Conservation (phyloP, 2,329 filamentous ascomycete species). For the Hirsutella rhossiliensis region DNA sequence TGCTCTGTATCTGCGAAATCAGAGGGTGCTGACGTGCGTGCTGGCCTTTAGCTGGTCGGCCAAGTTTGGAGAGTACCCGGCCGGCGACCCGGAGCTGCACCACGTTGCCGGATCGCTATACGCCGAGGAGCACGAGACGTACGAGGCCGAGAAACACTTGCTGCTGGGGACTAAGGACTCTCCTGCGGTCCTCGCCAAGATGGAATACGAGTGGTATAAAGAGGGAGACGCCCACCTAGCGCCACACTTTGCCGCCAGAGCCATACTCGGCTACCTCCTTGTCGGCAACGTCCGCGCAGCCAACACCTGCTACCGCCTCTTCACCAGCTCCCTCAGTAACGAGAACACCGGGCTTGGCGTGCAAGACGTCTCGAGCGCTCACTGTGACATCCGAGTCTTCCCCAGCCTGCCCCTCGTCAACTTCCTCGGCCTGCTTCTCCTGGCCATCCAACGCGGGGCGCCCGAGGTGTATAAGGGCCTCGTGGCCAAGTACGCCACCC, state of each 20-base stretch:
- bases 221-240: slow-evolving; percentile 82
- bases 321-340: slow-evolving; percentile 26
- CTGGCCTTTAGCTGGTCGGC: slow-evolving; percentile 55
- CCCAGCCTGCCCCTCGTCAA: slow-evolving; percentile 90
- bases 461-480: slow-evolving; percentile 75
- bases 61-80: slow-evolving; percentile 75
- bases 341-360: slow-evolving; percentile 47
- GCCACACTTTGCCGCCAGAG: slow-evolving; percentile 73
- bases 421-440: slow-evolving; percentile 74
- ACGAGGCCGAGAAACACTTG: slow-evolving; percentile 88
- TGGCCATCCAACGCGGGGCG: slow-evolving; percentile 69
- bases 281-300: slow-evolving; percentile 84
- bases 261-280: slow-evolving; percentile 81
- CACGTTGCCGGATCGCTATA: slow-evolving; percentile 81
- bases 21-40: slow-evolving; percentile 1
- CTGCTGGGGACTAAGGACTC: slow-evolving; percentile 83
- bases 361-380: slow-evolving; percentile 68
- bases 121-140: slow-evolving; percentile 84
- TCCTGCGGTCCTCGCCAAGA: slow-evolving; percentile 61
- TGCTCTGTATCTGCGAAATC: background rate
- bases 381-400: slow-evolving; percentile 68
- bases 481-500: slow-evolving; percentile 64
- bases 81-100: slow-evolving; percentile 88
- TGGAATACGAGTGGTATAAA: slow-evolving; percentile 92
- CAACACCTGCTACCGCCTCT: slow-evolving; percentile 64